A percentile compares a stretch with the other conserved stretches of the same genome.
These are phyloP conservation scores for Coriolopsis trogii DNA, from an alignment of 1,284 basidiomycete species.

Conservation along the genomic window DNA sequence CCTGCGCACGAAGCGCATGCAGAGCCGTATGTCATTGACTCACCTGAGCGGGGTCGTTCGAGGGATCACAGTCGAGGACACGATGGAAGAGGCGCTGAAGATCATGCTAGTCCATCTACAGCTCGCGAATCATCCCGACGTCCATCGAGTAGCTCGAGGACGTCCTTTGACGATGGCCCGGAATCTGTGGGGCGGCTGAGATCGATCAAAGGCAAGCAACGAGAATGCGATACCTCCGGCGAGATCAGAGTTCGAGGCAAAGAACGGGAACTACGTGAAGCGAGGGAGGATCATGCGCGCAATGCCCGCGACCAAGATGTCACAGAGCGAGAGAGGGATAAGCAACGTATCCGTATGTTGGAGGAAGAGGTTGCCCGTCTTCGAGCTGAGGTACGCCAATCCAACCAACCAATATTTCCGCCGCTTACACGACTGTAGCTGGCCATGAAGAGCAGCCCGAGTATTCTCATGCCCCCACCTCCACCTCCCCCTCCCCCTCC, in stretches of 20 bases:
- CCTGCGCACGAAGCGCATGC: background rate
- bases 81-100: background rate
- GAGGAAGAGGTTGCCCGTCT: constrained; percentile 68
- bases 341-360: constrained; percentile 62
- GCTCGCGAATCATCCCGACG: constrained; percentile 1
- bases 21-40: background rate
- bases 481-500: constrained; percentile 28
- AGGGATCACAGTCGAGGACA: background rate
- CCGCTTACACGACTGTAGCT: background rate
- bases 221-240: constrained; percentile 46
- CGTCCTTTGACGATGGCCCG: constrained; percentile 3
- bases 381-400: constrained; percentile 58
- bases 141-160: constrained; percentile 1
- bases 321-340: constrained; percentile 54
- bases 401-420: no score
- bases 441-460: constrained; percentile 15
- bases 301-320: constrained; percentile 43
- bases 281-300: constrained; percentile 51
- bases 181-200: constrained; percentile 9
- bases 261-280: constrained; percentile 59
- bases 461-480: constrained; percentile 20
- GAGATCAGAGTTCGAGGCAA: constrained; percentile 56
- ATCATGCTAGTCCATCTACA: background rate
- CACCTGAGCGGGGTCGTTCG: constrained; percentile 8
- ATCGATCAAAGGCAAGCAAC: constrained; percentile 53